These are phyloP conservation scores for Coemansia sp. DNA, from an alignment of 192 early-diverging fungal species.

Conservation along the genomic window DNA sequence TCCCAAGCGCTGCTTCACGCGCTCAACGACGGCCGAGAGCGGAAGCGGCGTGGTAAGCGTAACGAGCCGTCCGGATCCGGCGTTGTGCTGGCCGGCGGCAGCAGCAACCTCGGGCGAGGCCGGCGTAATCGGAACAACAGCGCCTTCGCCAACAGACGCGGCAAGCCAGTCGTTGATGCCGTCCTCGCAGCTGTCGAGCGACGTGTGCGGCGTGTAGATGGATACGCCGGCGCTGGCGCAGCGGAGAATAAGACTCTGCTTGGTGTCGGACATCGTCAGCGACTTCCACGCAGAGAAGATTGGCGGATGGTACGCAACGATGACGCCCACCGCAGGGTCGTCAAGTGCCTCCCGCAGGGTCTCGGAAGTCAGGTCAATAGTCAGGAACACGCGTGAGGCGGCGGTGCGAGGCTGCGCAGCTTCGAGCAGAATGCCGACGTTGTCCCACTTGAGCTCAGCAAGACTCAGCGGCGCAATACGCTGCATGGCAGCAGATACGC, in stretches of 20 bases:
- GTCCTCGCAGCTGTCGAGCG: constrained; percentile 74
- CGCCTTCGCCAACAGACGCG: constrained; percentile 40
- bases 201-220: constrained; percentile 89
- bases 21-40: constrained; percentile 21
- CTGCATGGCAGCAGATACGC: constrained; percentile 66
- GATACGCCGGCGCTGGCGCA: constrained; percentile 84
- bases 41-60: constrained; percentile 28
- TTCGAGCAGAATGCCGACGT: constrained; percentile 86
- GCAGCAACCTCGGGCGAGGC: constrained; percentile 23
- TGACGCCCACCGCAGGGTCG: constrained; percentile 77
- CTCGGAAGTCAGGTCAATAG: constrained; percentile 85
- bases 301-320: constrained; percentile 93
- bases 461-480: constrained; percentile 82
- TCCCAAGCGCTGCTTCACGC: constrained; percentile 55
- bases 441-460: constrained; percentile 86
- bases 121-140: constrained; percentile 47
- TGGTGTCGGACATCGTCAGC: constrained; percentile 70
- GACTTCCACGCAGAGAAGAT: constrained; percentile 85
- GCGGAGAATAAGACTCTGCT: constrained; percentile 78
- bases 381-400: constrained; percentile 79
- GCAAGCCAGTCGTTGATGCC: constrained; percentile 95
- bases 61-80: constrained; percentile 33
- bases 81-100: constrained; percentile 38
- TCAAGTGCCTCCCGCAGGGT: constrained; percentile 75
- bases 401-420: constrained; percentile 75